Evolutionary conservation across 1,284 basidiomycete species (phyloP).

Genomic region (Anthracocystis panici-leucophaei): DNA sequence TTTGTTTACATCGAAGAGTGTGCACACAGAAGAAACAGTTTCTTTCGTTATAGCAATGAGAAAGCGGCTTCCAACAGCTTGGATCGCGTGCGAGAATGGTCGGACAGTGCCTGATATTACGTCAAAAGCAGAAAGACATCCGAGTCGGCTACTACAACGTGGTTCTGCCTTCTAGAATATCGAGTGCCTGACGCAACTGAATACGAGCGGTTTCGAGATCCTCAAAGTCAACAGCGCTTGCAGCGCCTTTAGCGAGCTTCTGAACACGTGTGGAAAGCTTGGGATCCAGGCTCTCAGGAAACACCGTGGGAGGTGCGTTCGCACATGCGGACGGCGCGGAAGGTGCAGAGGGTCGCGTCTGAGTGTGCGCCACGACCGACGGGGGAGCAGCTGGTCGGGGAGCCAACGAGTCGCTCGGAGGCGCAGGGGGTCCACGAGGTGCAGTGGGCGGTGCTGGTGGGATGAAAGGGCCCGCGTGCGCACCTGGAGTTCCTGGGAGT

Average conservation of each 20-base stretch:
- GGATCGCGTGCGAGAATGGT: background rate
- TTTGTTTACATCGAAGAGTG: too few species aligned
- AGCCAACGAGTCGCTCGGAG: constrained; percentile 31
- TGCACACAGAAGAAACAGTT: too few species aligned
- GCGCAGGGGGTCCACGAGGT: constrained; percentile 69
- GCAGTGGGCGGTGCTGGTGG: constrained; percentile 74
- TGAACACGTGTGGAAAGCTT: constrained; percentile 52
- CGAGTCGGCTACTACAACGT: constrained; percentile 7
- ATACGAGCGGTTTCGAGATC: constrained; percentile 63
- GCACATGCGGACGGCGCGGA: constrained; percentile 3
- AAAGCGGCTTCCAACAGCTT: background rate
- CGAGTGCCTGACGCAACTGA: constrained; percentile 61
- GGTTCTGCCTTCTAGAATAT: constrained; percentile 56
- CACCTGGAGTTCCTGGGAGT: background rate
- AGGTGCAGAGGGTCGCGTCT: constrained; percentile 4
- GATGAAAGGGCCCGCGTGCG: constrained; percentile 5
- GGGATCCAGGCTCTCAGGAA: constrained; percentile 74
- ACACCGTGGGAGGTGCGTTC: constrained; percentile 66
- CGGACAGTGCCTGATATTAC: background rate
- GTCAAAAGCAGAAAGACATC: background rate
- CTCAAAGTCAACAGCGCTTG: constrained; percentile 67
- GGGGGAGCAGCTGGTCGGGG: constrained; percentile 52
- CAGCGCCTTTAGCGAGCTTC: constrained; percentile 63
- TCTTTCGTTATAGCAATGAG: background rate
- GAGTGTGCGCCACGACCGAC: constrained; percentile 1